Evolutionary conservation across 2,329 filamentous ascomycete genomes (phyloP).

Genomic region (Trichoderma guizhouense): DNA sequence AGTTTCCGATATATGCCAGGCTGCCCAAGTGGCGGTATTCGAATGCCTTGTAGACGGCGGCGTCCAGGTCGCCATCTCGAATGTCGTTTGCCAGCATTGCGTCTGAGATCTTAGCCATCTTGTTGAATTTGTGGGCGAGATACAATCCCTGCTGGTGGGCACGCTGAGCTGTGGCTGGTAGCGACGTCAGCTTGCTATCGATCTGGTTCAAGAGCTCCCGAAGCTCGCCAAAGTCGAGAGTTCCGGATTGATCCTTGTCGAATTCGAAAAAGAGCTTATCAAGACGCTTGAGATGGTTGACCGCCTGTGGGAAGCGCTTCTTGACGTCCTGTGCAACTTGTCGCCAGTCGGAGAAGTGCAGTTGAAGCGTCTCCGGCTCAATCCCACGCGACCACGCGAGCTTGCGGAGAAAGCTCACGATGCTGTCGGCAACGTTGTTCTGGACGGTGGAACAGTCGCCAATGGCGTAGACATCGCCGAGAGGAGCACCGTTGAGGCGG

Average conservation of each 20-base stretch:
- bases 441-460: conserved; percentile 96
- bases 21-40: conserved; percentile 90
- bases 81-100: conserved; percentile 78
- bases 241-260: conserved; percentile 89
- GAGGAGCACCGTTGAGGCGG: conserved; percentile 78
- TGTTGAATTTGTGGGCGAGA: conserved; percentile 90
- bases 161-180: conserved; percentile 92
- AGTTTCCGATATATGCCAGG: conserved; percentile 93
- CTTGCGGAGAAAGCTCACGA: conserved; percentile 83
- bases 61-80: conserved; percentile 84
- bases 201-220: conserved; percentile 86
- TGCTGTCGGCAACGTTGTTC: conserved; percentile 91
- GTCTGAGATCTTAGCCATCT: conserved; percentile 72
- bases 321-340: conserved; percentile 78
- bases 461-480: conserved; percentile 94
- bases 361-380: conserved; percentile 81
- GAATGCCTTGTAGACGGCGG: conserved; percentile 89
- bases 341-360: conserved; percentile 87
- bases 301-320: conserved; percentile 86
- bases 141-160: conserved; percentile 96
- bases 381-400: conserved; percentile 89
- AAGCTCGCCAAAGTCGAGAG: conserved; percentile 90
- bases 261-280: conserved; percentile 90
- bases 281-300: conserved; percentile 79
- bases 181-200: conserved; percentile 87